phyloP scores from a whole-genome alignment of 768 basidiomycete species.

The Termitomyces sp. region DNA sequence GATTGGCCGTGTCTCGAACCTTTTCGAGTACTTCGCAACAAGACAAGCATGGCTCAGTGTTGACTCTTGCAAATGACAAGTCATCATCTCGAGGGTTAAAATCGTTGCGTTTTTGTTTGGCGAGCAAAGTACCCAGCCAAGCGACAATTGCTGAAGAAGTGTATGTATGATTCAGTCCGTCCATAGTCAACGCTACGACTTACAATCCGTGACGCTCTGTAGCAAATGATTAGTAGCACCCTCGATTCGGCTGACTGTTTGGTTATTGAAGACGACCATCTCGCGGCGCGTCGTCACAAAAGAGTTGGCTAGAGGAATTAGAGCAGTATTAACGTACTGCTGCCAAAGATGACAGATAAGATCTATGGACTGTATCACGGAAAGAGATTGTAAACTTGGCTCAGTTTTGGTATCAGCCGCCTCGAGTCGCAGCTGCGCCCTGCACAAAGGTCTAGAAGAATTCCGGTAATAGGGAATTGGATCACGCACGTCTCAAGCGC shows the following conservation, averaged over 20 bases:
- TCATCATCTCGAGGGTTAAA: constrained; percentile 98
- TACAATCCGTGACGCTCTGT: constrained; percentile 80
- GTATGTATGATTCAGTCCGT: neutral
- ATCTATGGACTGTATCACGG: constrained; percentile 67
- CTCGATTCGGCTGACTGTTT: constrained; percentile 81
- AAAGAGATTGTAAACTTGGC: constrained; percentile 67
- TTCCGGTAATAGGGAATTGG: neutral
- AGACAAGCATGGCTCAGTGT: constrained; percentile 86
- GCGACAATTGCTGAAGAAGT: constrained; percentile 52
- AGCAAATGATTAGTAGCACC: constrained; percentile 73
- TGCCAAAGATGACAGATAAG: constrained; percentile 97
- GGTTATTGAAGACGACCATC: constrained; percentile 90
- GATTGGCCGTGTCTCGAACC: constrained; percentile 69
- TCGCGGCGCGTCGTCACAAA: constrained; percentile 87
- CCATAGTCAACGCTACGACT: constrained; percentile 15
- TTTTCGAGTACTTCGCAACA: constrained; percentile 85
- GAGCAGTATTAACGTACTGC: constrained; percentile 86
- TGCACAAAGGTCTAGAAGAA: constrained; percentile 24
- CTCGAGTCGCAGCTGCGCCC: constrained; percentile 69
- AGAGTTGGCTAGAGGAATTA: constrained; percentile 81
- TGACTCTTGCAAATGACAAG: constrained; percentile 87
- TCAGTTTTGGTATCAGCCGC: constrained; percentile 71
- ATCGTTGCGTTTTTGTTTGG: constrained; percentile 92
- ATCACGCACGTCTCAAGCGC: constrained; percentile 84
- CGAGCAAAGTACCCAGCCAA: constrained; percentile 72